Evolutionary conservation across 179 eudicot species (phyloP).

Genomic region (Gypsophila paniculata): DNA sequence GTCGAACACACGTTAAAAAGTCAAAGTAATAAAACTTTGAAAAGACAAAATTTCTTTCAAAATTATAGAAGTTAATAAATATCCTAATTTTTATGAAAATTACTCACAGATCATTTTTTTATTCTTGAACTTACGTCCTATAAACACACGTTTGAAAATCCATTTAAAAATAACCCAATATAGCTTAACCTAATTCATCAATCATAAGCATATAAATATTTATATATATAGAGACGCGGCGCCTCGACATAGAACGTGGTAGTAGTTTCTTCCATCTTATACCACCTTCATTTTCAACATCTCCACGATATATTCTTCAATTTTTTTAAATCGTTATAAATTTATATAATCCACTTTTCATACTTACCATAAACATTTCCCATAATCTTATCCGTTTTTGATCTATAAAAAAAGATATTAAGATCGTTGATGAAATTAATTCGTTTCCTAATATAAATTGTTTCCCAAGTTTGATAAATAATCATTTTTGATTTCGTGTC

Average conservation of each 20-base stretch:
- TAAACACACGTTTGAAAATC: too few relatives aligned
- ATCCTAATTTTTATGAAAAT: too few relatives aligned
- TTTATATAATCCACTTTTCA: neutral
- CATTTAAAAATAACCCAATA: too few relatives aligned
- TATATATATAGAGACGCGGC: conserved; percentile 27
- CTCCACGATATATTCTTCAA: neutral
- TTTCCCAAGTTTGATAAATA: neutral
- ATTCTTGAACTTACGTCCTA: too few relatives aligned
- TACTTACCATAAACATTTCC: conserved; percentile 9
- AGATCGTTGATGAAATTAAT: neutral
- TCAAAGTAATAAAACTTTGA: too few relatives aligned
- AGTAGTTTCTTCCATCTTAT: neutral
- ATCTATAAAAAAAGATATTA: neutral
- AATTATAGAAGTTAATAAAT: too few relatives aligned
- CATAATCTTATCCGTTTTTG: neutral
- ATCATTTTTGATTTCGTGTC: neutral
- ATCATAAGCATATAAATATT: too few relatives aligned
- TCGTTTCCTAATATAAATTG: neutral
- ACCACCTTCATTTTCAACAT: neutral
- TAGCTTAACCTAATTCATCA: neutral
- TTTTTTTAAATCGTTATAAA: too few relatives aligned
- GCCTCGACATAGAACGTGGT: conserved; percentile 27
- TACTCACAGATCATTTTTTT: too few relatives aligned
- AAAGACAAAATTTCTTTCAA: too few relatives aligned
- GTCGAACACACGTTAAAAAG: too few relatives aligned